Base-by-base conservation (phyloP, 768 basidiomycete species). In the Coprinopsis marcescibilis region DNA sequence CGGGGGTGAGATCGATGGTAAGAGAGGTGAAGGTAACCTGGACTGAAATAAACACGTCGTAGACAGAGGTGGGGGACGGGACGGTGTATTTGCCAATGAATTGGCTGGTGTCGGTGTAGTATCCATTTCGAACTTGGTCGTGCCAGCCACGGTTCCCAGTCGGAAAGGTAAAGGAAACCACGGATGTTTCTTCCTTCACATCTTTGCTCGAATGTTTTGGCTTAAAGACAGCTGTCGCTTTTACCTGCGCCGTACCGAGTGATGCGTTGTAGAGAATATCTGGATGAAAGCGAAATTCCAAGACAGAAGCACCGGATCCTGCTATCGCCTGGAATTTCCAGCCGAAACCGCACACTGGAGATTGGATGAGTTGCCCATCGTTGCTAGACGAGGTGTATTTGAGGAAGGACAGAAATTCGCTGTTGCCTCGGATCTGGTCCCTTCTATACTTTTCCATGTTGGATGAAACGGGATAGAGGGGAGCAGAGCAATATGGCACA, bases 401-500 rank as follows among this genome's bases (percentile, higher is more conserved):
- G 14, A 43, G 27, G 26, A 27, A 43, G 21, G 41, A 43, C 10
- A 43, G 14, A 27, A 43, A 43, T 14, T 4, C 30, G 25, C 21
- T 30, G 12, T 7, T 8, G n/a, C 15, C 24, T n/a, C 4, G 4
- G 5, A 43, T 26, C 26, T 43, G 26, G 17, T 43, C 41, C 41
- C 41, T 27, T 43, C 41, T 24, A 43, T 43, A 43, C 19, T 43
- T 43, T 27, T 43, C 41, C 41, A 43, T 43, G 14, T 4, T 29
- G 39, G 41, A 40, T 43, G 19, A 37, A 7, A 27, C 15, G 41
- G 41, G 41, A 43, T 13, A 43, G 27, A 5, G 21, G 11, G 24
- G 41, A 29, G 4, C 4, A 43, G 30, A 29, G 19, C 35, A 7
- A 32, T 32, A 32, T 32, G n/a, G 29, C n/a, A 32, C 29, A 8